phyloP scores from a whole-genome alignment of 257 asterid genomes.

The Solanum etuberosum region DNA sequence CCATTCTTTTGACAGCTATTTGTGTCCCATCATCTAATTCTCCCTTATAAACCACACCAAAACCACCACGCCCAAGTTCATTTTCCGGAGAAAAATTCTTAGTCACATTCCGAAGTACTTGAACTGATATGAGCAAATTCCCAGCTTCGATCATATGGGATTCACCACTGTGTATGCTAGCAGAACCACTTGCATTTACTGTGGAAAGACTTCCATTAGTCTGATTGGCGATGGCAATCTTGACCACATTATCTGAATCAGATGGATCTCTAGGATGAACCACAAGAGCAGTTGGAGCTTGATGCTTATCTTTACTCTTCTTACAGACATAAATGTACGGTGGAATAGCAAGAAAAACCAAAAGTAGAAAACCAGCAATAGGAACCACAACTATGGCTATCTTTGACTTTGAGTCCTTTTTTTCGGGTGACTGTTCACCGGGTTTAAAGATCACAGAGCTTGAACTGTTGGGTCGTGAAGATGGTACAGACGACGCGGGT shows the following conservation, averaged over 20 bases:
- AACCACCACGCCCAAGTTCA: constrained; percentile 91
- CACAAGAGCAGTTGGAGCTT: constrained; percentile 44
- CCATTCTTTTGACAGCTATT: constrained; percentile 93
- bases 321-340: constrained; percentile 37
- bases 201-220: constrained; percentile 30
- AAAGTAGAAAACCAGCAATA: constrained; percentile 31
- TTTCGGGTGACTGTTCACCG: constrained; percentile 1
- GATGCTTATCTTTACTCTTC: constrained; percentile 23
- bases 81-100: constrained; percentile 71
- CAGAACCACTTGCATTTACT: constrained; percentile 38
- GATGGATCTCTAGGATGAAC: constrained; percentile 68
- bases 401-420: constrained; percentile 23
- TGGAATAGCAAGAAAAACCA: constrained; percentile 37
- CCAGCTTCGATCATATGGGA: constrained; percentile 68
- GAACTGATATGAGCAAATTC: constrained; percentile 62
- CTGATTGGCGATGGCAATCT: constrained; percentile 50
- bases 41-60: constrained; percentile 85
- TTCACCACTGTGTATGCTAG: constrained; percentile 38
- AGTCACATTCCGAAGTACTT: constrained; percentile 72
- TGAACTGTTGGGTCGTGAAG: constrained; percentile 11
- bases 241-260: constrained; percentile 35
- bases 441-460: constrained; percentile 4
- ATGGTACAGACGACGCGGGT: constrained; percentile 1
- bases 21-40: constrained; percentile 76
- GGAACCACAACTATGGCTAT: constrained; percentile 42